Evolutionary conservation across 495 filamentous ascomycete species (phyloP), one percentile per base, ranked within the genome.

Genomic region (Hyaloscypha bicolor): DNA sequence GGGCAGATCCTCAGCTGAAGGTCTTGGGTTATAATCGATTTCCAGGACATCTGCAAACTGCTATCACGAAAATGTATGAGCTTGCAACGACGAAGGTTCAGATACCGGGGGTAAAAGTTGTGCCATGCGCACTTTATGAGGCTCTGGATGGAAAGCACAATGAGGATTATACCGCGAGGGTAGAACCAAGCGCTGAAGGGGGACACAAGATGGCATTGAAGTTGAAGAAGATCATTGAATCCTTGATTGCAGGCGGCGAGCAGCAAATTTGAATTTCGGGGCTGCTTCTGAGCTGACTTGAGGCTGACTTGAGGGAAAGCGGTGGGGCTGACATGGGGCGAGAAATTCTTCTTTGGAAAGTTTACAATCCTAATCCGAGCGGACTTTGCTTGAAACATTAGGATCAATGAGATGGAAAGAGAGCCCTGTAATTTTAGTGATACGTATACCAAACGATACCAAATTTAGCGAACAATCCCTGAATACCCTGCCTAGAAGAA

Each of bases 231-330:
- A 60, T 66, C 9, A 55, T 66, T 16, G 64, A 66, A 4, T 30
- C 37, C 6, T 61, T 66, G 57, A 53, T 55, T 55, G 30, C 57
- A 66, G 45, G 37, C 2, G 30, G 53, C 25, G 25, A 57, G 63
- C 53, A 51, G 58, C 21, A 59, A 51, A 14, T 1, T 59, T 65
- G 39, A 65, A 39, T 6, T 61, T 16, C 21, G 37, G 32, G 19
- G 2, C 11, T 80, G 86, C 61, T 79, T 80, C 39, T 37, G 3
- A 37, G 35, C 35, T 37, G 12, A 25, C 25, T 25, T 25, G 25
- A 25, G 25, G 25, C 25, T 25, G 25, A 25, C 25, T 25, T 25
- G 25, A 25, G 25, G 25, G 2, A 25, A 2, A 25, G 25, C 25
- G 25, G 25, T 25, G 25, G 2, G 25, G 25, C 25, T 25, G 25